Conservation (phyloP, 139 green algal species). For the Choricystis sp. region DNA sequence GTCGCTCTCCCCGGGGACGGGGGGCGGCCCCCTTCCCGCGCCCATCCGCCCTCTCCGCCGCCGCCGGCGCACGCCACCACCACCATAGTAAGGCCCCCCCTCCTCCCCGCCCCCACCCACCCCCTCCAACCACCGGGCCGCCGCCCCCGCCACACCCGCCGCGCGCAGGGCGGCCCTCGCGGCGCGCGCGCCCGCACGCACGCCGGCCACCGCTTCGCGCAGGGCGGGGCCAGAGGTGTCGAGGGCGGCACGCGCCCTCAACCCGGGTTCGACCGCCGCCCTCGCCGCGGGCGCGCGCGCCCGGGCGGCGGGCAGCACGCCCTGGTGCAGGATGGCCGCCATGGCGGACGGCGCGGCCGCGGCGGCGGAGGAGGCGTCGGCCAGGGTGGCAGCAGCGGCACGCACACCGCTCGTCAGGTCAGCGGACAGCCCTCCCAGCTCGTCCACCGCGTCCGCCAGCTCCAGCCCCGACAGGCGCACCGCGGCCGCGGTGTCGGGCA, state of each 20-base stretch:
- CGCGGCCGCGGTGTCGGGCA: constrained; percentile 25
- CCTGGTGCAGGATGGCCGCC: neutral
- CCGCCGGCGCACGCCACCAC: too few relatives aligned
- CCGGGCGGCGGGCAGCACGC: neutral
- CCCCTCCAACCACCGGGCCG: neutral
- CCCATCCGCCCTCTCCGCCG: too few relatives aligned
- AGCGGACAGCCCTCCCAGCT: constrained; percentile 5
- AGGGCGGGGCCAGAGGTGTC: neutral
- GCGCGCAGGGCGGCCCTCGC: neutral
- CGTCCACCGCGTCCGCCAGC: constrained; percentile 22
- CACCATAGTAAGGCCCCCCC: too few relatives aligned
- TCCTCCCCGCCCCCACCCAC: too few relatives aligned
- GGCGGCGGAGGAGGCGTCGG: neutral
- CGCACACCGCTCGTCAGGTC: neutral
- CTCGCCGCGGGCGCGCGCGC: too few relatives aligned
- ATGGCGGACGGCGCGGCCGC: neutral
- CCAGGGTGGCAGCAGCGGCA: too few relatives aligned
- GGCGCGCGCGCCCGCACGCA: neutral
- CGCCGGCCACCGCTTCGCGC: neutral
- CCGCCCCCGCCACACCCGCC: neutral
- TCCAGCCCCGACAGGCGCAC: constrained; percentile 27
- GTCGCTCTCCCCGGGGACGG: too few relatives aligned
- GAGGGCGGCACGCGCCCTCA: neutral
- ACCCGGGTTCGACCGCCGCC: neutral
- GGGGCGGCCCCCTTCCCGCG: too few relatives aligned